phyloP scores from a whole-genome alignment of 73 alveolate species.

The Tetrahymena borealis region DNA sequence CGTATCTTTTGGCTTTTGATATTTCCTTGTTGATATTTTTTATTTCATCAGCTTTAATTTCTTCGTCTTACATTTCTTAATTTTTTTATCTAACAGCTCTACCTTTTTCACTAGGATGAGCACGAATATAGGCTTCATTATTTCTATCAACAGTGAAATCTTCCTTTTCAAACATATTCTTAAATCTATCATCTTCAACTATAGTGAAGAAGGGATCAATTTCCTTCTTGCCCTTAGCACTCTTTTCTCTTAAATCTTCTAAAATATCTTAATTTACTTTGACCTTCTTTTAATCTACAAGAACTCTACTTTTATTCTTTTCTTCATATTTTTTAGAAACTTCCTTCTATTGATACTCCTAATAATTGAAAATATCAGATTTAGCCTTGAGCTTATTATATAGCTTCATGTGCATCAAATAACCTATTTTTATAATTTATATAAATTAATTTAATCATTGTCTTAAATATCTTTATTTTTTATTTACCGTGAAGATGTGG shows the following conservation, averaged over 20 bases:
- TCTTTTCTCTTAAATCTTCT: constrained; percentile 43
- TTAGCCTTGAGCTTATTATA: constrained; percentile 61
- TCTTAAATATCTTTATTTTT: neutral
- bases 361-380: constrained; percentile 55
- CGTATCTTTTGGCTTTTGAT: neutral
- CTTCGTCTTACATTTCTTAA: neutral
- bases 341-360: constrained; percentile 56
- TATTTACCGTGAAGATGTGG: constrained; percentile 64
- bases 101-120: constrained; percentile 33
- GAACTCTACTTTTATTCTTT: constrained; percentile 52
- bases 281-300: constrained; percentile 37
- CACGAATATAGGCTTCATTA: constrained; percentile 9
- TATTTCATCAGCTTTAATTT: neutral
- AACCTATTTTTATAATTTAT: neutral
- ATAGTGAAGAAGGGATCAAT: constrained; percentile 27
- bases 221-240: constrained; percentile 31
- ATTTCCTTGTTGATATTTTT: neutral
- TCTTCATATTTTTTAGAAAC: constrained; percentile 59
- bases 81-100: neutral
- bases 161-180: constrained; percentile 44
- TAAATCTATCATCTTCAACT: constrained; percentile 59
- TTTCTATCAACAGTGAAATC: constrained; percentile 54
- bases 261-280: constrained; percentile 54
- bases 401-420: constrained; percentile 63
- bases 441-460: neutral